A percentile compares a stretch with the other conserved stretches of the same genome.
These are phyloP conservation scores for Xylariaceae sp. DNA, from an alignment of 2,329 filamentous ascomycete species.

Conservation along the genomic window DNA sequence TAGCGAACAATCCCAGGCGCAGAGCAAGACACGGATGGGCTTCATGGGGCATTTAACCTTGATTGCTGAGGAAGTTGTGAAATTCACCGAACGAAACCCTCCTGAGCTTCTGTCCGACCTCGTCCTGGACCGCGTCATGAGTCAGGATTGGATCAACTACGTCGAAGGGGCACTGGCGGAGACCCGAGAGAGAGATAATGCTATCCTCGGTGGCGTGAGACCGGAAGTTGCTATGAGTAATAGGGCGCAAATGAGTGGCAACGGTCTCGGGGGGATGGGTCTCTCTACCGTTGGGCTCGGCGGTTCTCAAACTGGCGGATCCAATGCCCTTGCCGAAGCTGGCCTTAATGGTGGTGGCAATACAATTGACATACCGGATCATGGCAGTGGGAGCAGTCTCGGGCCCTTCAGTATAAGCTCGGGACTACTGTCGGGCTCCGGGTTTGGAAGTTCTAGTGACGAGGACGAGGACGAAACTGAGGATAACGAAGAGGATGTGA, in stretches of 20 bases:
- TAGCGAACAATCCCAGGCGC: slow-evolving; percentile 84
- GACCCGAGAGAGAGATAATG: slow-evolving; percentile 94
- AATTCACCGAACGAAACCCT: slow-evolving; percentile 94
- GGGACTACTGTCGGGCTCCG: slow-evolving; percentile 76
- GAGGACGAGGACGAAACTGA: slow-evolving; percentile 97
- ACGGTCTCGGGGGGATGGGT: slow-evolving; percentile 56
- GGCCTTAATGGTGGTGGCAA: slow-evolving; percentile 69
- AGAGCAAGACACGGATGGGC: slow-evolving; percentile 87
- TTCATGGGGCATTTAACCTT: slow-evolving; percentile 97
- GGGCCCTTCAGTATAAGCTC: slow-evolving; percentile 76
- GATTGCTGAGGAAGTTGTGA: slow-evolving; percentile 97
- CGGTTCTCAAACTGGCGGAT: slow-evolving; percentile 52
- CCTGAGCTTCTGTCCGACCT: slow-evolving; percentile 83
- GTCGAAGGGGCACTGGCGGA: slow-evolving; percentile 92
- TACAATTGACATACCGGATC: slow-evolving; percentile 68
- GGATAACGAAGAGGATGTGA: slow-evolving; percentile 78
- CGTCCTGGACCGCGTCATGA: slow-evolving; percentile 88
- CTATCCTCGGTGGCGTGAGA: slow-evolving; percentile 93
- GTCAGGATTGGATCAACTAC: slow-evolving; percentile 90
- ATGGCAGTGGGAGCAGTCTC: slow-evolving; percentile 68
- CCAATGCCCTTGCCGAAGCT: slow-evolving; percentile 78
- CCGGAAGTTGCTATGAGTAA: slow-evolving; percentile 88
- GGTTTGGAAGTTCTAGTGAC: slow-evolving; percentile 93
- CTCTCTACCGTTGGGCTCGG: slow-evolving; percentile 54
- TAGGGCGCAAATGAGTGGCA: slow-evolving; percentile 65